Evolutionary conservation across 805 yeast genomes (phyloP), one percentile per base, ranked within the genome.

Genomic region (Wickerhamiella kurtzmanii): DNA sequence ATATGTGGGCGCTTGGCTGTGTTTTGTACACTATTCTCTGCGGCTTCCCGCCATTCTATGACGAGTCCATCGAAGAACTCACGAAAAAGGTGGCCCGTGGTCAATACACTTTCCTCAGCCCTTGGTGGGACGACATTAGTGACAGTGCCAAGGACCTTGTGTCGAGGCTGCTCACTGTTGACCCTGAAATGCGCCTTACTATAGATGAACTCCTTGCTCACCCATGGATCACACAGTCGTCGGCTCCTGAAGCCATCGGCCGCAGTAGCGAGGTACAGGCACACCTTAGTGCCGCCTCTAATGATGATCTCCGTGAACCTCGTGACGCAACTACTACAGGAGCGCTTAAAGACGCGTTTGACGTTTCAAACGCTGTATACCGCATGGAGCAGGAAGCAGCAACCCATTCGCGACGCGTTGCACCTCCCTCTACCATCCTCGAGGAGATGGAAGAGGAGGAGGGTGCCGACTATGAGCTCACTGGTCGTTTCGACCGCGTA

Each of bases 1-100:
- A 92, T 62, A 85, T 92, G 92, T 92, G 98, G 98, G 96, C 96
- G 3, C 70, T 92, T 46, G 98, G 98, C 0, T 92, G 98, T 66
- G 96, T 92, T 0, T 66, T 92, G 47, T 92, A 92, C 61, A 92
- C 97, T 0, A 69, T 92, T 39, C 68, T 92, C 35, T 92, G 97
- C 67, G 98, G 98, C 2, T 92, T 92, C 66, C 98, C 98, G 1
- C 98, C 98, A 3, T 92, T 92, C 60, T 92, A 87, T 64, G 94
- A 85, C 60, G 92, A 83, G 59, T 68, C 79, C 49, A 80, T 80
- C 50, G 88, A 81, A 49, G 70, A 73, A 1, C 69, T 83, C 50
- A 82, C 94, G 3, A 81, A 76, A 53, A 81, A 82, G 55, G 88
- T 83, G 19, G 84, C 88, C n/a, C 69, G 68, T 50, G 94, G 92